These are phyloP conservation scores for Pseudofabraea citricarpa DNA, from an alignment of 2,329 filamentous ascomycete species.

Conservation along the genomic window DNA sequence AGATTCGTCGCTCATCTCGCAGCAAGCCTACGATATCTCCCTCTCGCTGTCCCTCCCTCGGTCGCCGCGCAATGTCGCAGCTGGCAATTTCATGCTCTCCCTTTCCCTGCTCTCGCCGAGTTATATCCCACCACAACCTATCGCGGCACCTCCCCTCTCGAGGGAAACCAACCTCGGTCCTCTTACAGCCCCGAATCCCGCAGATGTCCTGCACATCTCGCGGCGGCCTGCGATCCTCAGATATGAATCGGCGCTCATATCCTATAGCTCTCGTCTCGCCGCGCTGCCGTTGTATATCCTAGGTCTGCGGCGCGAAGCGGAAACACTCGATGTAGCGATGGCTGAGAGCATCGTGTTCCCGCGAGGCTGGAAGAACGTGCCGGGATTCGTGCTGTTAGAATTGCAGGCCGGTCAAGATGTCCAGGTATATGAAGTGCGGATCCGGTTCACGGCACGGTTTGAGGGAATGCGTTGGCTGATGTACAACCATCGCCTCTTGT, in stretches of 20 bases:
- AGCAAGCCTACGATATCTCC: constrained; percentile 81
- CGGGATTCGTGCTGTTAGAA: constrained; percentile 44
- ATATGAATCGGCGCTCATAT: constrained; percentile 68
- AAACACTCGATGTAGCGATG: constrained; percentile 61
- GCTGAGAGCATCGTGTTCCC: constrained; percentile 69
- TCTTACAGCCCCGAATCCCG: constrained; percentile 4
- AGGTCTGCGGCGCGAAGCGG: constrained; percentile 58
- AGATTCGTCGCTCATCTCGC: constrained; percentile 51
- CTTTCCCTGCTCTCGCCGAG: constrained; percentile 59
- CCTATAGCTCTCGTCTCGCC: constrained; percentile 69
- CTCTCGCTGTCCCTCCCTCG: constrained; percentile 73
- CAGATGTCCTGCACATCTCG: constrained; percentile 52
- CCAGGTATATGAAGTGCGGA: constrained; percentile 68
- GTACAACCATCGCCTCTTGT: constrained; percentile 73
- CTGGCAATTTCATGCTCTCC: constrained; percentile 94
- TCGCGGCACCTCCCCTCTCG: constrained; percentile 15
- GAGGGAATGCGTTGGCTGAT: constrained; percentile 77
- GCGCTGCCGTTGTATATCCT: constrained; percentile 67
- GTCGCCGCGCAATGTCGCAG: constrained; percentile 67
- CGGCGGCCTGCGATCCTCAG: constrained; percentile 74
- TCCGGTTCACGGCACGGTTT: constrained; percentile 71
- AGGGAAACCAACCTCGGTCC: constrained; percentile 1
- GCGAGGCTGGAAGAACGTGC: constrained; percentile 33
- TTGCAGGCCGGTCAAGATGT: constrained; percentile 47
- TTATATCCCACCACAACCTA: constrained; percentile 27